Evolutionary conservation across 2,329 filamentous ascomycete genomes (phyloP).

Genomic region (Apiospora koreana): DNA sequence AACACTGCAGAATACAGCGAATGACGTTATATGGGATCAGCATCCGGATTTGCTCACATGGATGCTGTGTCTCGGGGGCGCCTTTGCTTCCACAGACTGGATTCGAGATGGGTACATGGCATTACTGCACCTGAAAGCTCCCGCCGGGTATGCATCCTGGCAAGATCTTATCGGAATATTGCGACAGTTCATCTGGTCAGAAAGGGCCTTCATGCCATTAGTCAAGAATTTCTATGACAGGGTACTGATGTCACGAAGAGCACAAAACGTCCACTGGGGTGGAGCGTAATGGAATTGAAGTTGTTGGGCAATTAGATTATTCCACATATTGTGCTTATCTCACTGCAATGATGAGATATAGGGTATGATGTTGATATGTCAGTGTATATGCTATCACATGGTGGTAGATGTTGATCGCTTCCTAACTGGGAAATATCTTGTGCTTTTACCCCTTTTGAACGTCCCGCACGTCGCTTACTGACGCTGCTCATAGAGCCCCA

Average conservation of each 20-base stretch:
- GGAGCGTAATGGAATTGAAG: too few relatives aligned
- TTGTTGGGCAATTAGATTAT: too few relatives aligned
- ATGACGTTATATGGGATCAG: not conserved
- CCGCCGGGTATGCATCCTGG: not conserved
- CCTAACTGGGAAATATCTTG: not conserved
- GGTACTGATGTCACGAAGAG: not conserved
- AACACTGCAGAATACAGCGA: not conserved
- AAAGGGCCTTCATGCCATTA: not conserved
- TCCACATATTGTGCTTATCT: too few relatives aligned
- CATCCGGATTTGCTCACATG: not conserved
- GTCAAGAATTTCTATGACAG: not conserved
- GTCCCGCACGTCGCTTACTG: not conserved
- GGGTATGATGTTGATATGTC: too few relatives aligned
- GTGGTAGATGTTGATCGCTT: too few relatives aligned
- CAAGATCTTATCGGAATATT: not conserved
- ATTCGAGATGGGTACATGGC: not conserved
- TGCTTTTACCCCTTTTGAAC: not conserved
- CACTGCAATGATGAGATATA: too few relatives aligned
- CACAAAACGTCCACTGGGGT: too few relatives aligned
- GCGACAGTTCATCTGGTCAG: not conserved
- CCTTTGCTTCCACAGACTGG: not conserved
- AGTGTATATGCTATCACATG: too few relatives aligned
- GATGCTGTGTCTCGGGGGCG: not conserved
- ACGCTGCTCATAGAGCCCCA: not conserved
- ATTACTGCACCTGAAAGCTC: not conserved